Evolutionary conservation across 2,329 filamentous ascomycete genomes (phyloP), one percentile per base, ranked within the genome.

Genomic region (Arthrocladium fulminans): DNA sequence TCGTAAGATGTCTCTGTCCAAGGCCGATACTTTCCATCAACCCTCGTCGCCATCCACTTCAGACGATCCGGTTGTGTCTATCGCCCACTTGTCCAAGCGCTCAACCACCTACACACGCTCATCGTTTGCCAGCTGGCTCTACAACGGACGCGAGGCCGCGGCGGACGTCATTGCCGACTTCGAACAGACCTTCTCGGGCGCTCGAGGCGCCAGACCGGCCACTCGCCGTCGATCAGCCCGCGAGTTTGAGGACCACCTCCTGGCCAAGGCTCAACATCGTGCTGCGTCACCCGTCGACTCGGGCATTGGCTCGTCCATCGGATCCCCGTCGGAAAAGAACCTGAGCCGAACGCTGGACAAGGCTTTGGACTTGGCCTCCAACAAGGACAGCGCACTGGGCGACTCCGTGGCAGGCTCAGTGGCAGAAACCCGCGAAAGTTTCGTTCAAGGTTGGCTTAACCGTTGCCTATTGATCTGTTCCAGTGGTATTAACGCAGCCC

Each of bases 301-400:
- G 64, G 89, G 88, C 47, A 73, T 96, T 54, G 89, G 89, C 45
- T 85, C 87, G 37, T 95, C 88, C 35, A 75, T 95, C 60, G 84
- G 79, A 41, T 74, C 71, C 27, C 66, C 68, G 48, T 54, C 61
- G 37, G 76, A 79, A 63, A 64, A 70, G 56, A 65, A 65, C 41
- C 34, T 59, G 60, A 50, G 53, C 60, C 61, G 65, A 63, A 56
- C 71, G 67, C 54, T 59, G 25, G 54, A 56, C 47, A 56, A 54
- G 49, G 54, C 54, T 66, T 67, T 54, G 55, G 75, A 68, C 43
- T 65, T 67, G 57, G 69, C 68, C 48, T 58, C 52, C 47, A 53
- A 51, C 38, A 56, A 50, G 46, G 57, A 59, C 49, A 59, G 57
- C 51, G 57, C 45, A 34, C 34, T 56, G 45, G 48, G 54, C 51